Base-by-base conservation (phyloP, 495 filamentous ascomycete species). In the Penicillium bialowiezense region DNA sequence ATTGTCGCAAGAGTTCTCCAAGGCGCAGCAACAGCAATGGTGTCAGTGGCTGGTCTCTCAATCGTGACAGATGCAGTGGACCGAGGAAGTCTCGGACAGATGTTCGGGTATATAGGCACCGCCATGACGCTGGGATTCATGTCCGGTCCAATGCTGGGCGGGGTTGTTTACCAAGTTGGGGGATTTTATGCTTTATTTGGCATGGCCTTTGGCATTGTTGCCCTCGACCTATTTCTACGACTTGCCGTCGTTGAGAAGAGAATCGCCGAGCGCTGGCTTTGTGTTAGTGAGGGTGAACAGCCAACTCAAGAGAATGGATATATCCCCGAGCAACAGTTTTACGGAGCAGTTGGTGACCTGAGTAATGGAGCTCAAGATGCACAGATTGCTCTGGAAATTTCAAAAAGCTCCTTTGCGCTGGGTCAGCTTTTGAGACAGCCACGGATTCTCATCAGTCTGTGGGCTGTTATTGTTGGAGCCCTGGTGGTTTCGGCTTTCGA, bases 11-110 rank as follows among this genome's bases (percentile, higher is more conserved):
- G 88, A 23, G 49, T 88, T 3, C 64, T 91, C 19, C 88, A 91
- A 58, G 88, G 88, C 0, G 50, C 83, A 18, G 82, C 79, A 34
- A 85, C 86, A 2, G 80, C 84, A 8, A 75, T 90, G 5, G 86
- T 91, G 7, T 90, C 86, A 80, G 80, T 79, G 0, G 63, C 55
- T 18, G 76, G 88, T 0, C 72, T 86, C 12, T 86, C 87, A 0
- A 64, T 91, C 13, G 66, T 92, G 15, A 84, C 81, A 8, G 88
- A 91, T 50, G 89, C 86, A 3, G 82, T 89, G 51, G 81, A 79
- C 3, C 70, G 67, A 42, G 64, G 70, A 10, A 65, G 74, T 10
- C 71, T 89, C 47, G 88, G 84, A 5, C 69, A 85, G 54, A 74
- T 75, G 3, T 78, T 91, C 77, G 88, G 88, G 5, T 88, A 80